Conservation (phyloP, 768 basidiomycete genomes). For the Pleurotus platypus region DNA sequence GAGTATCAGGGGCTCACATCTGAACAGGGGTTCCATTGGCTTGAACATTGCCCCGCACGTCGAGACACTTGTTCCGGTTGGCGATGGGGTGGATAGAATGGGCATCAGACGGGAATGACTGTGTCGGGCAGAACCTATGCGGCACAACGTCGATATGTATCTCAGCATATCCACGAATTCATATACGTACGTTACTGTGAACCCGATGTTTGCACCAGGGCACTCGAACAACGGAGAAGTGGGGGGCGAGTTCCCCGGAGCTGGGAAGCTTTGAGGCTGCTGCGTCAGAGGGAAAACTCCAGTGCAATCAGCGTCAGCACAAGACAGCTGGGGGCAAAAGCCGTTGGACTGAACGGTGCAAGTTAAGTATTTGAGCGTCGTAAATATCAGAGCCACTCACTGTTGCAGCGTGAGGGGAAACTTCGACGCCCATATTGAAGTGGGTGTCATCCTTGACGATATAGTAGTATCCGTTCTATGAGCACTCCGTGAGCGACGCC, state of each 20-base stretch:
- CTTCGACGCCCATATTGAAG: constrained; percentile 30
- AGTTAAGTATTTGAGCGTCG: not conserved
- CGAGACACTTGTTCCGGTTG: constrained; percentile 22
- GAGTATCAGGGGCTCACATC: constrained; percentile 16
- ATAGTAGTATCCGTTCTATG: constrained; percentile 24
- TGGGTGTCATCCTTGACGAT: constrained; percentile 24
- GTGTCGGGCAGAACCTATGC: constrained; percentile 15
- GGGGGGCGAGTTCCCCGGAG: not conserved
- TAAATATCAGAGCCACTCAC: constrained; percentile 12
- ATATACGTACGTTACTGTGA: constrained; percentile 15
- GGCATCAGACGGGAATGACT: constrained; percentile 14
- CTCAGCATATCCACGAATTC: not conserved
- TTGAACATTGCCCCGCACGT: constrained; percentile 18
- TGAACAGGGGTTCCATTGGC: constrained; percentile 25
- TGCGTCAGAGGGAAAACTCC: not conserved
- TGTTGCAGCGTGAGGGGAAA: constrained; percentile 18
- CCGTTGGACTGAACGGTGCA: constrained; percentile 9
- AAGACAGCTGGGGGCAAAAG: constrained; percentile 14
- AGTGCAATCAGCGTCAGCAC: constrained; percentile 7
- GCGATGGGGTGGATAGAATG: constrained; percentile 22
- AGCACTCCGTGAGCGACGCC: not conserved
- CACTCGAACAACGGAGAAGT: not conserved
- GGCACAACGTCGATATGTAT: constrained; percentile 10
- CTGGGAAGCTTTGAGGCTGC: not conserved
- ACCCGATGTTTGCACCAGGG: not conserved